A percentile compares a stretch with the other conserved stretches of the same genome.
These are phyloP conservation scores for Fonsecaea pedrosoi DNA, from an alignment of 2,329 filamentous ascomycete genomes.

Conservation along the genomic window DNA sequence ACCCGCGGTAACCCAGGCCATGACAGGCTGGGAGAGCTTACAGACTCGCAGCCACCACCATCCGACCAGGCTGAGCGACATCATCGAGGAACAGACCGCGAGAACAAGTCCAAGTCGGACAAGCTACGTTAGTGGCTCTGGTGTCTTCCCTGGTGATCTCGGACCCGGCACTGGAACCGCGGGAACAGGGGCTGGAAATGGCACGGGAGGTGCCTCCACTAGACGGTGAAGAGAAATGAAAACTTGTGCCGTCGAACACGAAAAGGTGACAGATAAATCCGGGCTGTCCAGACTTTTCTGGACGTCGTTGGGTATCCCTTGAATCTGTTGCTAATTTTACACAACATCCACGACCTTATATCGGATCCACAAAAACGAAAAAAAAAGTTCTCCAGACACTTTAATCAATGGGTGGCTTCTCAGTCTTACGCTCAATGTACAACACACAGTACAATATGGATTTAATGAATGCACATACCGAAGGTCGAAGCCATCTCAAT, in stretches of 20 bases:
- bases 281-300: background rate
- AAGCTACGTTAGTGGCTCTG: slow-evolving; percentile 49
- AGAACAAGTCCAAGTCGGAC: slow-evolving; percentile 70
- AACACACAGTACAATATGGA: slow-evolving; percentile 8
- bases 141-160: slow-evolving; percentile 18
- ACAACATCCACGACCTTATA: background rate
- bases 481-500: background rate
- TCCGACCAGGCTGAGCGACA: slow-evolving; percentile 85
- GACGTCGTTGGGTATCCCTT: background rate
- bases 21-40: slow-evolving; percentile 75
- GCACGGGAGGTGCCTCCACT: background rate
- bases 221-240: slow-evolving; percentile 11
- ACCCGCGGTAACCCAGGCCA: slow-evolving; percentile 40
- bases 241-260: background rate
- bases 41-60: slow-evolving; percentile 76
- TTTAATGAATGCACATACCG: slow-evolving; percentile 6
- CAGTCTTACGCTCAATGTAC: slow-evolving; percentile 5
- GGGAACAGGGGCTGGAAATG: slow-evolving; percentile 1
- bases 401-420: slow-evolving; percentile 5
- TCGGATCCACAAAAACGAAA: background rate
- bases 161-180: slow-evolving; percentile 1
- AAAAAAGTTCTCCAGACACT: background rate
- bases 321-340: background rate
- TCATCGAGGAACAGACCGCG: slow-evolving; percentile 76
- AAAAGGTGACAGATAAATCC: background rate